These are phyloP conservation scores for Monilinia fructicola DNA, from an alignment of 2,329 filamentous ascomycete species.

Conservation along the genomic window DNA sequence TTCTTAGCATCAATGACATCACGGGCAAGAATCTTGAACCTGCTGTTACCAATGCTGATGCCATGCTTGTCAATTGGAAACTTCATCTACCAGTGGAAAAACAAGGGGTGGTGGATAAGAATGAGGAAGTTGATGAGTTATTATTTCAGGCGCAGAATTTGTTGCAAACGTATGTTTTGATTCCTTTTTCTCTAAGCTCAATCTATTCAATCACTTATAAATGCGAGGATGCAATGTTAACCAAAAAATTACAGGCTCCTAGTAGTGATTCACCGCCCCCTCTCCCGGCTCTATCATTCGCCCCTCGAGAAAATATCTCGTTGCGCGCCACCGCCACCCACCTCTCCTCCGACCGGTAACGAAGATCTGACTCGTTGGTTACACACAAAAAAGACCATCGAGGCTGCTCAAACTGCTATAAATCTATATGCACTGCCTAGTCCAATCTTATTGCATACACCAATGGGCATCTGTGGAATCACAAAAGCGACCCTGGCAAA, in stretches of 20 bases:
- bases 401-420: conserved; percentile 58
- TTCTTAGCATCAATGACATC: conserved; percentile 39
- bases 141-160: conserved; percentile 43
- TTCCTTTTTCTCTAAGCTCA: neutral
- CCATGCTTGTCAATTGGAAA: conserved; percentile 44
- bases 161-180: conserved; percentile 42
- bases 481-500: conserved; percentile 58
- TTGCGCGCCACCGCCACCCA: conserved; percentile 29
- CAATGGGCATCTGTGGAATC: conserved; percentile 57
- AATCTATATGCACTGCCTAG: conserved; percentile 54
- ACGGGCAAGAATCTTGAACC: conserved; percentile 32
- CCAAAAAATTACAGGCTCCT: conserved; percentile 24
- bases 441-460: conserved; percentile 54
- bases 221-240: neutral
- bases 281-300: conserved; percentile 33
- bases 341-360: conserved; percentile 10
- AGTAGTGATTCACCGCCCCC: conserved; percentile 34
- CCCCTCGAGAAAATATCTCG: conserved; percentile 30
- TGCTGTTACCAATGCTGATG: conserved; percentile 42
- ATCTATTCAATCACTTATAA: neutral
- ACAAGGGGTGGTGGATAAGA: conserved; percentile 43
- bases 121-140: conserved; percentile 43
- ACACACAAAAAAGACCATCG: conserved; percentile 62
- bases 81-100: conserved; percentile 45
- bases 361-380: conserved; percentile 30